These are phyloP conservation scores for Tuber indicum DNA, from an alignment of 495 filamentous ascomycete species.

Conservation along the genomic window DNA sequence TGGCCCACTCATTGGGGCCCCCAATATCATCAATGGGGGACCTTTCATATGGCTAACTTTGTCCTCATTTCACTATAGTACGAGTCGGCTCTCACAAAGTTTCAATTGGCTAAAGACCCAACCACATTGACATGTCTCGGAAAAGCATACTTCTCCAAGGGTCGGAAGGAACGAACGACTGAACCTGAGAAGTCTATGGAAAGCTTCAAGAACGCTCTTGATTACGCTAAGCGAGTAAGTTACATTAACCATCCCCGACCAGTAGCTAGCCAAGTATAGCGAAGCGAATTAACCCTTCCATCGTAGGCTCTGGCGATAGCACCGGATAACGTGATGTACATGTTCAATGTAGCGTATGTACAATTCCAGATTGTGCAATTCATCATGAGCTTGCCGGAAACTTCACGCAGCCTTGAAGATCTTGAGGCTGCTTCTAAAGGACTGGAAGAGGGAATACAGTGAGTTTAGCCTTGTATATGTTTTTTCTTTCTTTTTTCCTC, in stretches of 20 bases:
- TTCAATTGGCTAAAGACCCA: constrained; percentile 65
- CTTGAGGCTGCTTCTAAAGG: constrained; percentile 69
- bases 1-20: not conserved
- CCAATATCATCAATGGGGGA: not conserved
- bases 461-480: constrained; percentile 16
- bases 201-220: constrained; percentile 79
- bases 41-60: constrained; percentile 13
- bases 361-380: constrained; percentile 84
- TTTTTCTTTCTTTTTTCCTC: not conserved
- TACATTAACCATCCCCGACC: not conserved
- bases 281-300: constrained; percentile 4
- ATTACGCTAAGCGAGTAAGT: constrained; percentile 69
- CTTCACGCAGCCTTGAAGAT: constrained; percentile 68
- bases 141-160: constrained; percentile 84
- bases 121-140: constrained; percentile 84
- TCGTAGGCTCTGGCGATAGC: constrained; percentile 63
- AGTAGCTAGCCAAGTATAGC: not conserved
- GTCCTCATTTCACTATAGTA: constrained; percentile 50
- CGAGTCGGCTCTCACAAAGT: constrained; percentile 79
- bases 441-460: constrained; percentile 82
- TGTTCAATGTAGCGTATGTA: constrained; percentile 97
- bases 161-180: constrained; percentile 51
- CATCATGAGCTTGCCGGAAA: constrained; percentile 66
- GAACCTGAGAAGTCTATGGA: constrained; percentile 60
- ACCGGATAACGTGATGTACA: constrained; percentile 78